Evolutionary conservation across 2,329 filamentous ascomycete genomes (phyloP), one percentile per base, ranked within the genome.

Genomic region (Paraconiothyrium sp.): DNA sequence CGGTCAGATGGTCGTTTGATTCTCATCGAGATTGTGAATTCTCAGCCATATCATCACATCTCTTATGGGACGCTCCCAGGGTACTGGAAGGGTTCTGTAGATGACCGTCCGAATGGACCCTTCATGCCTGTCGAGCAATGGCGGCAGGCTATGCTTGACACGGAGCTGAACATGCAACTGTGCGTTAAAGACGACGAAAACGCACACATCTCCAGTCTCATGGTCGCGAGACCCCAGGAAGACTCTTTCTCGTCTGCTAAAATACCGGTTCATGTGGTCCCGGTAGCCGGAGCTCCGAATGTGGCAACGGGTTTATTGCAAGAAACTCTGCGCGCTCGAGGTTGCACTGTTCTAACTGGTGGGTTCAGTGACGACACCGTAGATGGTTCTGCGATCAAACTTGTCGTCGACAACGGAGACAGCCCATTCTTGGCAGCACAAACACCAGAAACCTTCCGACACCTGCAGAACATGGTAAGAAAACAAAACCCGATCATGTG

Each of bases 1-100:
- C 65, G 65, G 22, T 48, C 66, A 0, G 62, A 60, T 22, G 66
- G 66, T 27, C 41, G 54, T 11, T 44, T 54, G 39, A 24, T 54
- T 11, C 51, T 54, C 51, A 54, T 54, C 7, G 51, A 54, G 51
- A 54, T 44, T 24, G 37, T 54, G 13, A 54, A 44, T 20, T 22
- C 35, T 13, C 37, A 43, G 24, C 51, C 51, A 6, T 54, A 43
- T 37, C 37, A 54, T 32, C 35, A 54, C 16, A 44, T 44, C 11
- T 54, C 37, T 10, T 44, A 43, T 54, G 51, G 51, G 5, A 44
- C 37, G n/a, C 24, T 54, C 11, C 51, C 51, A 4, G 51, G 51
- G 5, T 54, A 44, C 14, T 54, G 51, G 51, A 44, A 43, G 10
- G 51, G 51, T 7, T 54, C 37, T 22, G 51, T 43, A 2, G 51